These are phyloP conservation scores for Candida pseudoviswanathii DNA, from an alignment of 1,139 yeast species.

Conservation along the genomic window DNA sequence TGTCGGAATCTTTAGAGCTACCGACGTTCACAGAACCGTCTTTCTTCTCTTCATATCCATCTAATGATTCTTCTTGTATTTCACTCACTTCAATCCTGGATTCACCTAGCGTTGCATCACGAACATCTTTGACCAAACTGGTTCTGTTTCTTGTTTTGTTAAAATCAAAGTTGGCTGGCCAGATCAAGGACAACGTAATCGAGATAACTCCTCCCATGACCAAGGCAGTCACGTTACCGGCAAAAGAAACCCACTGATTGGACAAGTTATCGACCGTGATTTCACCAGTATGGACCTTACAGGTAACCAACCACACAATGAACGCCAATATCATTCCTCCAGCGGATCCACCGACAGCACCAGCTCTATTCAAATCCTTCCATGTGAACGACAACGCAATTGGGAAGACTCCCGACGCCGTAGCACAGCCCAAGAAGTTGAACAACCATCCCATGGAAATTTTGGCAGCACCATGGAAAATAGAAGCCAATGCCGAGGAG, in stretches of 20 bases:
- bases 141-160: conserved; percentile 35
- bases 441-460: conserved; percentile 35
- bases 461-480: conserved; percentile 34
- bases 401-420: conserved; percentile 43
- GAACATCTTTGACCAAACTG: conserved; percentile 20
- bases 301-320: conserved; percentile 22
- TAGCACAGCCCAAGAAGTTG: conserved; percentile 38
- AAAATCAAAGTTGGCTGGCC: conserved; percentile 41
- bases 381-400: conserved; percentile 43
- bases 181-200: conserved; percentile 26
- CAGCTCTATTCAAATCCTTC: conserved; percentile 35
- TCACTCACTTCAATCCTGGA: not conserved
- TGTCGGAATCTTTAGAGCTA: conserved; percentile 4
- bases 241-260: conserved; percentile 23
- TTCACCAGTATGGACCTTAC: conserved; percentile 28
- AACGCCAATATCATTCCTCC: conserved; percentile 28
- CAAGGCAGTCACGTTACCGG: conserved; percentile 21
- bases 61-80: not conserved
- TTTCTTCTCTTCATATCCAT: not conserved
- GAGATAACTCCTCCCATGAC: conserved; percentile 34
- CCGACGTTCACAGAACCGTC: not conserved
- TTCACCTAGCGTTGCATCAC: not conserved
- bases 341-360: conserved; percentile 32
- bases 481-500: conserved; percentile 42
- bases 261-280: conserved; percentile 22